Evolutionary conservation across 192 early-diverging fungal genomes (phyloP).

Genomic region (Backusella tuberculispora): DNA sequence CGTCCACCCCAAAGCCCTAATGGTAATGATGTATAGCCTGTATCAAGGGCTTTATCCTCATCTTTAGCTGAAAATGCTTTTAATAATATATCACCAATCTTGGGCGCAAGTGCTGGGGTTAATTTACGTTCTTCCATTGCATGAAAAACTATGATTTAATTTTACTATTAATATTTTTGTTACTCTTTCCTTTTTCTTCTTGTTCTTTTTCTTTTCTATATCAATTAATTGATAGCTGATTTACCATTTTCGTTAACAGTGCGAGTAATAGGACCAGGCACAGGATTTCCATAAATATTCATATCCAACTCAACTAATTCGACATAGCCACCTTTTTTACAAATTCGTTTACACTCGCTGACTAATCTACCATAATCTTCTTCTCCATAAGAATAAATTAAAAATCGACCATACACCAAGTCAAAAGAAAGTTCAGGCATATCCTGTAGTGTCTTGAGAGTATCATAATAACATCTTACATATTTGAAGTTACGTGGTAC

Average conservation of each 20-base stretch:
- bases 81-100: slow-evolving; percentile 17
- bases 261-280: not conserved
- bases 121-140: slow-evolving; percentile 12
- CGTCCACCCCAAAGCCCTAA: slow-evolving; percentile 39
- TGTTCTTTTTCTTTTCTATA: not conserved
- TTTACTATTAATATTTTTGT: not conserved
- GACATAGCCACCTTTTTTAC: slow-evolving; percentile 33
- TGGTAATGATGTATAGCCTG: slow-evolving; percentile 27
- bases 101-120: not conserved
- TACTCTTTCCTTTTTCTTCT: no score
- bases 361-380: slow-evolving; percentile 19
- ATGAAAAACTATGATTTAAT: slow-evolving; percentile 8
- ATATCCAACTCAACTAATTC: slow-evolving; percentile 40
- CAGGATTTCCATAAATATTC: slow-evolving; percentile 25
- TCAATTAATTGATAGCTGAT: not conserved
- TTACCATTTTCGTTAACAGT: slow-evolving; percentile 31
- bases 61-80: not conserved
- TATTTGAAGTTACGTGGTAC: slow-evolving; percentile 26
- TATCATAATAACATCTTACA: slow-evolving; percentile 22
- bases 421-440: slow-evolving; percentile 32
- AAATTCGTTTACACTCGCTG: slow-evolving; percentile 29
- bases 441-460: slow-evolving; percentile 9
- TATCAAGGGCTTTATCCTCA: not conserved
- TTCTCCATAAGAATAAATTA: slow-evolving; percentile 20
- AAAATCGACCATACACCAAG: slow-evolving; percentile 24